These are phyloP conservation scores for Claviceps sp. DNA, from an alignment of 2,329 filamentous ascomycete species.

Conservation along the genomic window DNA sequence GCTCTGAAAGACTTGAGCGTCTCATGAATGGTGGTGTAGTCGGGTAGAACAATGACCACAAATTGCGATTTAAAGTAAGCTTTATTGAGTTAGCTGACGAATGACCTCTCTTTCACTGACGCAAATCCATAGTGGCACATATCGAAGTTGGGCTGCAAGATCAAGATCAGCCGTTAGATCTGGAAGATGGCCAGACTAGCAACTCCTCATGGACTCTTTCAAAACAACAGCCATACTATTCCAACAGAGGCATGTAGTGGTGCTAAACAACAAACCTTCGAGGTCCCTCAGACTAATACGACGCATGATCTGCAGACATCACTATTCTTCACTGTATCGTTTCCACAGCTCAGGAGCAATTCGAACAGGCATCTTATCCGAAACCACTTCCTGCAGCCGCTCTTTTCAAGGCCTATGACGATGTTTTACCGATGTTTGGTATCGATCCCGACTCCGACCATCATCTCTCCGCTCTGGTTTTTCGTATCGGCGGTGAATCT, in stretches of 20 bases:
- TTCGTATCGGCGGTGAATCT: constrained; percentile 59
- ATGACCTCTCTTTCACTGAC: not conserved
- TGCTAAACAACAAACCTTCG: not conserved
- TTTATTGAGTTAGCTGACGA: no score
- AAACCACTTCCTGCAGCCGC: constrained; percentile 60
- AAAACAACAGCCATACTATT: constrained; percentile 32
- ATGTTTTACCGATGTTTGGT: constrained; percentile 56
- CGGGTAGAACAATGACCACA: not conserved
- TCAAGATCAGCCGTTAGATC: not conserved
- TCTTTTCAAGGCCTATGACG: constrained; percentile 70
- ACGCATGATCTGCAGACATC: constrained; percentile 48
- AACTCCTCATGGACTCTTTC: not conserved
- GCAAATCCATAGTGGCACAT: constrained; percentile 12
- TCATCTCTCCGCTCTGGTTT: constrained; percentile 64
- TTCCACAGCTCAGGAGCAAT: constrained; percentile 52
- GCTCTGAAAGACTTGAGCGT: no score
- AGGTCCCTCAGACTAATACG: not conserved
- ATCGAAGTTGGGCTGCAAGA: constrained; percentile 5
- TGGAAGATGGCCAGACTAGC: constrained; percentile 5
- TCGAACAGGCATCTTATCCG: constrained; percentile 41
- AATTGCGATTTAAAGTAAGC: constrained; percentile 2
- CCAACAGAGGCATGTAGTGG: constrained; percentile 40
- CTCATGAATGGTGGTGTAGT: not conserved
- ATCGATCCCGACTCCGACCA: constrained; percentile 61
- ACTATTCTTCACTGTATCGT: constrained; percentile 67